Evolutionary conservation across 768 basidiomycete genomes (phyloP).

Genomic region (Tylopilus balloui): DNA sequence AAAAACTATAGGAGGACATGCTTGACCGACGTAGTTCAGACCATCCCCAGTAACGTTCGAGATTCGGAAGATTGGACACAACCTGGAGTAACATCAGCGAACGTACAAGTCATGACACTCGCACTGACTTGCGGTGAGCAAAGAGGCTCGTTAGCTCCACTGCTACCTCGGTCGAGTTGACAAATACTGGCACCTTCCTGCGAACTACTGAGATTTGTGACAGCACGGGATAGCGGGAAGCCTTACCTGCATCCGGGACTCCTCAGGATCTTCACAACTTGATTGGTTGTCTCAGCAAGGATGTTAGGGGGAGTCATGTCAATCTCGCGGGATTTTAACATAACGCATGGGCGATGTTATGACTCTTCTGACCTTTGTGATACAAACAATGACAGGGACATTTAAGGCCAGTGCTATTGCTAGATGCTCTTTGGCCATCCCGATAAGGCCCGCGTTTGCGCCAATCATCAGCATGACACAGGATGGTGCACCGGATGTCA

Average conservation of each 20-base stretch:
- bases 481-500: slow-evolving; percentile 91
- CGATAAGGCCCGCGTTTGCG: slow-evolving; percentile 86
- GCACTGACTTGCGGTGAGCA: slow-evolving; percentile 60
- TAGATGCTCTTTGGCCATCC: slow-evolving; percentile 95
- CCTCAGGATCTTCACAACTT: slow-evolving; percentile 86
- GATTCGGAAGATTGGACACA: slow-evolving; percentile 88
- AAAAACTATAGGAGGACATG: background rate
- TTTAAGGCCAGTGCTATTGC: slow-evolving; percentile 91
- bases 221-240: background rate
- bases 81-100: slow-evolving; percentile 37
- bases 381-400: slow-evolving; percentile 89
- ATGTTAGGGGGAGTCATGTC: slow-evolving; percentile 97
- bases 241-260: slow-evolving; percentile 87
- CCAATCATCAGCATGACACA: slow-evolving; percentile 93
- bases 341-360: background rate
- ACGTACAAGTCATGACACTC: background rate
- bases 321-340: slow-evolving; percentile 42
- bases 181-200: slow-evolving; percentile 80
- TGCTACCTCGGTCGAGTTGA: slow-evolving; percentile 76
- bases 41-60: slow-evolving; percentile 97
- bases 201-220: background rate
- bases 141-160: slow-evolving; percentile 75
- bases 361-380: slow-evolving; percentile 69
- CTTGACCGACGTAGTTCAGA: slow-evolving; percentile 59
- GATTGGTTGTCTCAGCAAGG: slow-evolving; percentile 85